phyloP scores from a whole-genome alignment of 1,284 basidiomycete genomes.

The Entoloma clypeatum region DNA sequence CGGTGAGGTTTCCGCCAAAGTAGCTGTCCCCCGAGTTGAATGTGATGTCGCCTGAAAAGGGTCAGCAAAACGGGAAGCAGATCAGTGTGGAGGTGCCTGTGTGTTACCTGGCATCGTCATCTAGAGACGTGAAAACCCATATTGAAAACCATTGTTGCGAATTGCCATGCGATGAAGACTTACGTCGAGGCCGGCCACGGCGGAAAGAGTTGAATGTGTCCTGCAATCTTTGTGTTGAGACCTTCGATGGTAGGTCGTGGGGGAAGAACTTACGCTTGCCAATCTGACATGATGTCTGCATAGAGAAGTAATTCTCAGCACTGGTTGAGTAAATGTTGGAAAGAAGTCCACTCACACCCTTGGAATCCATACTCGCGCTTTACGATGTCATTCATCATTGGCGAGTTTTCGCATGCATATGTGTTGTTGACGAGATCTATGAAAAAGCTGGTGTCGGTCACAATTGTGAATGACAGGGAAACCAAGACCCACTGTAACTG shows the following conservation, averaged over 20 bases:
- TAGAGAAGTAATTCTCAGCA: neutral
- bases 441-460: neutral
- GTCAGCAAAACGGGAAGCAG: neutral
- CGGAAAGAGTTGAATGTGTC: constrained; percentile 41
- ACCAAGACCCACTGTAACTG: constrained; percentile 50
- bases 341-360: constrained; percentile 45
- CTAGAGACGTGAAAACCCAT: constrained; percentile 24
- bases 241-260: too few species aligned
- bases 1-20: constrained; percentile 49
- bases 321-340: neutral
- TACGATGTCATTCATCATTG: constrained; percentile 64
- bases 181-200: constrained; percentile 62
- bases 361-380: constrained; percentile 74
- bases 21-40: constrained; percentile 39
- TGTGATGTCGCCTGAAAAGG: constrained; percentile 39
- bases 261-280: too few species aligned
- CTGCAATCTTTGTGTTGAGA: too few species aligned
- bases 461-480: neutral
- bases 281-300: constrained; percentile 51
- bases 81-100: neutral
- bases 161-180: constrained; percentile 16
- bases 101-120: constrained; percentile 52
- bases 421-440: constrained; percentile 51
- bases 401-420: constrained; percentile 66
- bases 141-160: neutral